phyloP scores from a whole-genome alignment of 306 rosid species.

The Prunus mongolica region DNA sequence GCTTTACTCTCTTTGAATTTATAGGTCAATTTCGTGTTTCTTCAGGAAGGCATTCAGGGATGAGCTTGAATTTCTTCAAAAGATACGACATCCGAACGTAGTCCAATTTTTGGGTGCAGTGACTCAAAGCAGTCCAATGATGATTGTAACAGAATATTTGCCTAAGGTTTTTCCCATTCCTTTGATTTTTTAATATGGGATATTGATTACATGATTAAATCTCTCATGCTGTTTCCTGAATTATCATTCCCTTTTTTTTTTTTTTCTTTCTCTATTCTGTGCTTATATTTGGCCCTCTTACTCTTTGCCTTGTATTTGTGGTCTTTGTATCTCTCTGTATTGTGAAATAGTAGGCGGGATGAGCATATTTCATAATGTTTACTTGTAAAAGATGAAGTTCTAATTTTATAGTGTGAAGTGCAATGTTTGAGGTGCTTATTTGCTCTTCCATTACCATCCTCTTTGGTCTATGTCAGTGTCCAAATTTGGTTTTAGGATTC shows the following conservation, averaged over 20 bases:
- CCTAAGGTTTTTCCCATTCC: conserved; percentile 68
- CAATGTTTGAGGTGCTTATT: neutral
- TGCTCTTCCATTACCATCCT: neutral
- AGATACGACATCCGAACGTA: conserved; percentile 94
- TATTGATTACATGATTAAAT: neutral
- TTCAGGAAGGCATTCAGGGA: conserved; percentile 85
- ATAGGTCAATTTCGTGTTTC: conserved; percentile 19
- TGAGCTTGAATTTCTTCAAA: conserved; percentile 89
- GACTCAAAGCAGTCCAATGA: conserved; percentile 98
- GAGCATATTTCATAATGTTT: neutral
- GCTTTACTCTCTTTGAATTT: conserved; percentile 19
- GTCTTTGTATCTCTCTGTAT: neutral
- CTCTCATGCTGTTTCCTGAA: neutral
- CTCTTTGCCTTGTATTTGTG: neutral
- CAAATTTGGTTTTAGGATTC: neutral
- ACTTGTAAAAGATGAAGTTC: neutral
- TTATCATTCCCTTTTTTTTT: neutral
- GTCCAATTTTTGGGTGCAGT: conserved; percentile 98
- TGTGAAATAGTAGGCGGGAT: neutral
- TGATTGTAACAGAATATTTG: conserved; percentile 96
- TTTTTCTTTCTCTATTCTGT: neutral
- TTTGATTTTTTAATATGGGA: neutral
- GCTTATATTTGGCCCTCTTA: neutral
- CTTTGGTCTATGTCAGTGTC: neutral
- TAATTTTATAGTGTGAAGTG: neutral